A percentile compares a stretch with the other conserved stretches of the same genome.
Conservation (phyloP, 2,329 filamentous ascomycete genomes). For the Phaeosphaeria sp. region DNA sequence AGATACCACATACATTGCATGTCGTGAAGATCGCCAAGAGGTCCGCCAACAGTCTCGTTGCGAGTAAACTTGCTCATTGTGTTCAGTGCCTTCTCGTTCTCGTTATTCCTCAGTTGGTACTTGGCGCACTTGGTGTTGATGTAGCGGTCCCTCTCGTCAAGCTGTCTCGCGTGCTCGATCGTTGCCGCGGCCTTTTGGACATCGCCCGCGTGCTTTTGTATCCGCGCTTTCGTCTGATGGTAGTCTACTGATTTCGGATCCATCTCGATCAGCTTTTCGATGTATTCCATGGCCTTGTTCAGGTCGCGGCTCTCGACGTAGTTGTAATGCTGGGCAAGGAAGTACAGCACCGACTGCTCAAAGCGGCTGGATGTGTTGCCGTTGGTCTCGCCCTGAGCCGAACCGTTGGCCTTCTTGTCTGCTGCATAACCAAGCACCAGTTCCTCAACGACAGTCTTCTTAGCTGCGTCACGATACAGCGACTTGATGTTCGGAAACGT, state of each 20-base stretch:
- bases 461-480: slow-evolving; percentile 78
- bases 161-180: slow-evolving; percentile 85
- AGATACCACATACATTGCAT: slow-evolving; percentile 99
- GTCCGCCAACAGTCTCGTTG: slow-evolving; percentile 85
- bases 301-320: slow-evolving; percentile 88
- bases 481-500: slow-evolving; percentile 97
- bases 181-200: slow-evolving; percentile 78
- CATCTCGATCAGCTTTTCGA: slow-evolving; percentile 82
- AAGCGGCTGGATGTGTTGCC: slow-evolving; percentile 66
- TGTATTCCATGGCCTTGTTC: slow-evolving; percentile 78
- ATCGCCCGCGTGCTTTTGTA: slow-evolving; percentile 90
- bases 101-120: slow-evolving; percentile 91
- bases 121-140: slow-evolving; percentile 99
- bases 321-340: slow-evolving; percentile 96
- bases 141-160: slow-evolving; percentile 91
- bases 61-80: slow-evolving; percentile 95
- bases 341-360: slow-evolving; percentile 83
- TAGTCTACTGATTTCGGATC: slow-evolving; percentile 86
- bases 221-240: slow-evolving; percentile 92
- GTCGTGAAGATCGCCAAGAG: slow-evolving; percentile 88
- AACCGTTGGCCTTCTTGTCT: slow-evolving; percentile 61
- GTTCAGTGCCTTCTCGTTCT: slow-evolving; percentile 83
- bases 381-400: slow-evolving; percentile 56
- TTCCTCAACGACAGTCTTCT: slow-evolving; percentile 77
- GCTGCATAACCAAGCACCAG: slow-evolving; percentile 81